Base-by-base conservation (phyloP, 1,139 yeast species). In the Yamadazyma dushanensis region DNA sequence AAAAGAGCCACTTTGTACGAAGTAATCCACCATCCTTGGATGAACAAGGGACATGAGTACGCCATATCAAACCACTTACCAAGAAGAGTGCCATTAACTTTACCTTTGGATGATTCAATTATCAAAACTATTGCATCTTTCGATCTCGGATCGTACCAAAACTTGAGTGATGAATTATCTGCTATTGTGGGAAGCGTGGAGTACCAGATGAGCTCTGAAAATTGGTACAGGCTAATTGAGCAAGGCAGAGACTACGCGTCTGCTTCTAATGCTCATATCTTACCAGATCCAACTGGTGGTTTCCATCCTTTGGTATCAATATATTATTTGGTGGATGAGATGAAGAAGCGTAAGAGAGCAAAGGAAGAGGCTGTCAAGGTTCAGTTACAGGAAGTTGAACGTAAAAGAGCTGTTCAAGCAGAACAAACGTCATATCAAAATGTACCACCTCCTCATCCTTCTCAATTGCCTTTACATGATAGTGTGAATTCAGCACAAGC, bases 11-110 rank as follows among this genome's bases (percentile, higher is more conserved):
- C 84, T 0, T 68, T 94, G 43, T 70, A 73, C 39, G 96, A 89
- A 53, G 87, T 92, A 6, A 73, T 85, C 48, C 72, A 76, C 41
- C 98, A 92, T 51, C 97, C 96, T 2, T 92, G 99, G 99, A 84
- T 94, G 88, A 75, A 73, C 41, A 82, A 83, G 56, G 97, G 97
- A 13, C 89, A 78, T 54, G 96, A 89, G 41, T 76, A 75, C 31
- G 76, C 83, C 0, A 82, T 87, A 3, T 75, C 81, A 5, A 80
- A 81, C 32, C 83, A 81, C 55, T 61, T 92, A 26, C 96, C 97
- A 0, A 74, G 71, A 36, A 71, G 98, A 50, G 61, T 66, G 4
- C 98, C 98, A 3, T 63, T 94, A 37, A 64, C 76, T 1, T 59
- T 82, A 18, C 95, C 96, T 0, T 66, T 94, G 34, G 89, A 89